These are phyloP conservation scores for Xylaria sp. DNA, from an alignment of 2,329 filamentous ascomycete species.

Conservation along the genomic window DNA sequence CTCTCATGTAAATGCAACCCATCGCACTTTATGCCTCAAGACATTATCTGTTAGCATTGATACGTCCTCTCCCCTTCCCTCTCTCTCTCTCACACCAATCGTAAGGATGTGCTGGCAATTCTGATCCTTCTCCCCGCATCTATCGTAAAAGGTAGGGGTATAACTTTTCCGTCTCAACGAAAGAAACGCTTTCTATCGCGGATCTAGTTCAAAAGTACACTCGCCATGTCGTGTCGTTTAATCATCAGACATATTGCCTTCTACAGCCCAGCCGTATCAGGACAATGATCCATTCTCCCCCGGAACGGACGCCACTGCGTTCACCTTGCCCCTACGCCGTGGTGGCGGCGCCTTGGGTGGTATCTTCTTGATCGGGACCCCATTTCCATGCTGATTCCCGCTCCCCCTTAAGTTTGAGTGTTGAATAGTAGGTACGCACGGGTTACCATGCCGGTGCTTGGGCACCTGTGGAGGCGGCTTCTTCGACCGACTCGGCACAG, in stretches of 20 bases:
- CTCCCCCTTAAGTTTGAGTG: constrained; percentile 1
- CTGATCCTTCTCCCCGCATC: background rate
- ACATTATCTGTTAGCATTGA: background rate
- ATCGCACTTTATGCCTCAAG: background rate
- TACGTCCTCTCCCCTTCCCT: background rate
- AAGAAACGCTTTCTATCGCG: background rate
- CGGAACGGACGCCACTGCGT: constrained; percentile 23
- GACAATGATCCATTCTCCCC: constrained; percentile 13
- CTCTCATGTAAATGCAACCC: constrained; percentile 6
- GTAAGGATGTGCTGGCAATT: too few species aligned
- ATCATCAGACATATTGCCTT: too few species aligned
- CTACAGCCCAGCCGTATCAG: background rate
- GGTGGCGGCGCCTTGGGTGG: constrained; percentile 36
- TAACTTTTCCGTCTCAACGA: background rate
- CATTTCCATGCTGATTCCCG: background rate
- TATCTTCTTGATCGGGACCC: constrained; percentile 27
- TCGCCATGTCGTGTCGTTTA: background rate
- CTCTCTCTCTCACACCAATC: background rate
- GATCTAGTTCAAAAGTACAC: background rate
- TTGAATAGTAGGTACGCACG: constrained; percentile 27
- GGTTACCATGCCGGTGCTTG: constrained; percentile 50
- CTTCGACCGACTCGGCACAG: constrained; percentile 34
- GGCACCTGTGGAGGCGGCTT: constrained; percentile 51
- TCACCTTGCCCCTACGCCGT: constrained; percentile 41
- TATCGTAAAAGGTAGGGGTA: background rate